Evolutionary conservation across 2,329 filamentous ascomycete genomes (phyloP), one percentile per base, ranked within the genome.

Genomic region (Phialophora verrucosa): DNA sequence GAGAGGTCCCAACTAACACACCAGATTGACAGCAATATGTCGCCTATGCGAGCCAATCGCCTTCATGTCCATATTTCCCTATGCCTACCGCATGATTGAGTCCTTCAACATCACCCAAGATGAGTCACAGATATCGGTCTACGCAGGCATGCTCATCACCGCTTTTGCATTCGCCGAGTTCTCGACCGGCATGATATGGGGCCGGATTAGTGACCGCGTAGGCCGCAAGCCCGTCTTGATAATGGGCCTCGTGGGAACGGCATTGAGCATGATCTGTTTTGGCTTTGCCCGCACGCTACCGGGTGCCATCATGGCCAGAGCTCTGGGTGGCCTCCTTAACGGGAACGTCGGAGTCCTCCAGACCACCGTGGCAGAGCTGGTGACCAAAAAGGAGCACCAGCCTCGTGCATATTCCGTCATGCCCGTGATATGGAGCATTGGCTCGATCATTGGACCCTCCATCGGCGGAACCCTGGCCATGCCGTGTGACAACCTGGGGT

Each of bases 21-120:
- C 53, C 56, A 25, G 27, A 32, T 56, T 51, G 47, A 65, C 61
- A 96, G 93, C 93, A 54, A 85, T 97, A 75, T 97, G 93, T 81
- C 90, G 95, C 76, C 94, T 99, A 82, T 97, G 93, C 83, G 95
- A 99, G 78, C 95, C 95, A 60, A 98, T 99, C 78, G 95, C 95
- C 5, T 98, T 99, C 84, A 98, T 97, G 92, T 97, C 93, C 62
- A 97, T 98, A 73, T 98, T 99, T 77, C 95, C 95, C 1, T 99
- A 98, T 79, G 93, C 96, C 73, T 98, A 97, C 82, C 94, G 91
- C 83, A 98, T 99, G 95, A 90, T 98, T 73, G 85, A 93, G 74
- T 92, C 93, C 68, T 98, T 98, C 80, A 84, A 91, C 74, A 89
- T 97, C 76, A 91, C 93, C 69, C 84, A 91, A 55, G 88, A 93